Evolutionary conservation across 2,329 filamentous ascomycete genomes (phyloP), one percentile per base, ranked within the genome.

Genomic region (Aspergillus pseudoglaucus): DNA sequence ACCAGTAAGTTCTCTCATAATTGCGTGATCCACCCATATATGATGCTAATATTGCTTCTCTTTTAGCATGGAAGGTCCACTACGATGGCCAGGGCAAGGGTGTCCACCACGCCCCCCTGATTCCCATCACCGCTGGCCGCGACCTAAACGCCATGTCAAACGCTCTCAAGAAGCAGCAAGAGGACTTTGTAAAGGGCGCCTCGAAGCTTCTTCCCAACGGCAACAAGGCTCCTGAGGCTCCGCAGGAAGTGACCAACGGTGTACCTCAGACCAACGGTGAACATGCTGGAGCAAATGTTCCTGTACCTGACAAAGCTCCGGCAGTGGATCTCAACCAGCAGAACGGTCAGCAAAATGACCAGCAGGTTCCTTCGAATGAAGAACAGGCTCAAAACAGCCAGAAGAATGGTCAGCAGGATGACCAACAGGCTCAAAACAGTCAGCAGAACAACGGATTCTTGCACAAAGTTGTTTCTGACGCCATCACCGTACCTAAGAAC

Each of bases 1-100:
- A 74, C 67, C 50, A 75, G 74, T 76, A 69, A 69, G 60, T 59
- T 8, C 6, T 12, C 10, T 4, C 1, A 15, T 10, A n/a, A 20
- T 4, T 10, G 14, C 6, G 5, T 12, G 22, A 14, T n/a, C 3
- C n/a, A 12, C 17, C 6, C 14, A 27, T n/a, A 27, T 3, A 27
- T 15, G 40, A 33, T 42, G 10, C 38, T 45, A 30, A 33, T 5
- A n/a, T 15, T 23, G 25, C 15, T 47, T 18, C 22, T 22, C 22
- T 10, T 48, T 9, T 37, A 56, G 54, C 54, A 8, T 56, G 54
- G 54, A 52, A 56, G 46, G 30, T 56, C 22, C 53, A 56, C 20
- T 56, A 55, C 30, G 48, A 53, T 18, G 44, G 49, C 30, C 44
- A 18, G 20, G 44, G 44, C 20, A 46, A 46, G 17, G 44, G 44